A percentile compares a stretch with the other conserved stretches of the same genome.
These are phyloP conservation scores for Pseudogymnoascus sp. DNA, from an alignment of 2,329 filamentous ascomycete genomes.

Conservation along the genomic window DNA sequence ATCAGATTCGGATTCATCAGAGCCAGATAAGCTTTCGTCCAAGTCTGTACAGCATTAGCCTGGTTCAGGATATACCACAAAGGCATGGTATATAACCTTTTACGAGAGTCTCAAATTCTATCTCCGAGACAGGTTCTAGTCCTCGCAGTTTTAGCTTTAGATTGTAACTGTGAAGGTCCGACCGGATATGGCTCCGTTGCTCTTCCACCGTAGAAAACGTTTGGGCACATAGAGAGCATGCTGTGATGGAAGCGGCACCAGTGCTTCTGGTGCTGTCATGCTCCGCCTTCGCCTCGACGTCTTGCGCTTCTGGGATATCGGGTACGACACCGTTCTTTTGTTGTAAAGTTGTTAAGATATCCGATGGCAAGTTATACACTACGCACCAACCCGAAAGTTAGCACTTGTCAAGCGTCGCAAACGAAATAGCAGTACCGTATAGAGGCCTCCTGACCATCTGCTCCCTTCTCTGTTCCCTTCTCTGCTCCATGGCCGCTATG, in stretches of 20 bases:
- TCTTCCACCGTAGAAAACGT: constrained; percentile 66
- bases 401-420: constrained; percentile 16
- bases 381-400: constrained; percentile 14
- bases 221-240: constrained; percentile 72
- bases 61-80: background rate
- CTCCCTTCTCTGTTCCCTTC: constrained; percentile 28
- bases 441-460: constrained; percentile 31
- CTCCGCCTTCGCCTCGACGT: background rate
- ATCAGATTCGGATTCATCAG: constrained; percentile 60
- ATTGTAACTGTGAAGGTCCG: constrained; percentile 90
- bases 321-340: constrained; percentile 20
- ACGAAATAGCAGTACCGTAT: constrained; percentile 28
- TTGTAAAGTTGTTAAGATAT: constrained; percentile 28
- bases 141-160: constrained; percentile 83
- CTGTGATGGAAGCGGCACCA: constrained; percentile 46
- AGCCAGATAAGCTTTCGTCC: constrained; percentile 88
- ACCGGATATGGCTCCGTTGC: constrained; percentile 77
- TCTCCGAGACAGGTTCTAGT: constrained; percentile 61
- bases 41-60: constrained; percentile 41
- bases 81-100: constrained; percentile 33
- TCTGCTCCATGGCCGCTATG: background rate
- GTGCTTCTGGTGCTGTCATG: background rate
- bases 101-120: constrained; percentile 78
- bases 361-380: constrained; percentile 29
- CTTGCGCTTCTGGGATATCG: background rate